A percentile compares a stretch with the other conserved stretches of the same genome.
Conservation (phyloP, 2,329 filamentous ascomycete species). For the Pestalotiopsis sp. region DNA sequence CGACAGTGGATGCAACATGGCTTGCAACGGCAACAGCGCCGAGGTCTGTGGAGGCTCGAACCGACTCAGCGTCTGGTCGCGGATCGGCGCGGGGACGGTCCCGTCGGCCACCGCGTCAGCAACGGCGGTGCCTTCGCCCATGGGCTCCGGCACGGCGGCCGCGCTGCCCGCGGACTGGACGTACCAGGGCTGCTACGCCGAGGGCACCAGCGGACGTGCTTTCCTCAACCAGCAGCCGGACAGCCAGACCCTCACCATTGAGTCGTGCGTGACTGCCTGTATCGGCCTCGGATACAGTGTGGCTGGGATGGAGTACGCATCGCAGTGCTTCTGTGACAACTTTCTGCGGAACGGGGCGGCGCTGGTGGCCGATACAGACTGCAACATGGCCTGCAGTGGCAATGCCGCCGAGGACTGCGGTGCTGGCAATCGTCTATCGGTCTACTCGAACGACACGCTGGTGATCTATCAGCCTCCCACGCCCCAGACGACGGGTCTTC, state of each 20-base stretch:
- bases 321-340: slow-evolving; percentile 33
- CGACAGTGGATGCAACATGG: slow-evolving; percentile 41
- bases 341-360: slow-evolving; percentile 24
- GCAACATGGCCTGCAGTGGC: slow-evolving; percentile 27
- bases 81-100: slow-evolving; percentile 11
- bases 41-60: slow-evolving; percentile 40
- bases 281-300: slow-evolving; percentile 27
- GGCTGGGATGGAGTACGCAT: slow-evolving; percentile 37
- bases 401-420: slow-evolving; percentile 26
- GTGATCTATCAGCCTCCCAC: slow-evolving; percentile 21
- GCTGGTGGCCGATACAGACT: slow-evolving; percentile 22
- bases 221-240: slow-evolving; percentile 24
- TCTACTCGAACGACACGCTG: slow-evolving; percentile 25
- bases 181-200: slow-evolving; percentile 26
- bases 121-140: slow-evolving; percentile 8
- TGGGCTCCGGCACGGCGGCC: slow-evolving; percentile 10
- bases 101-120: slow-evolving; percentile 8
- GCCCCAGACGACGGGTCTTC: slow-evolving; percentile 18
- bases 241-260: slow-evolving; percentile 22
- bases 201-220: slow-evolving; percentile 22
- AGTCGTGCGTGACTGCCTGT: slow-evolving; percentile 26
- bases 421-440: slow-evolving; percentile 24
- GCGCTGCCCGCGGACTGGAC: slow-evolving; percentile 21
- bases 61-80: slow-evolving; percentile 23
- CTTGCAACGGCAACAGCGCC: slow-evolving; percentile 44